Conservation (phyloP, 257 asterid genomes). For the Verbascum thapsus region DNA sequence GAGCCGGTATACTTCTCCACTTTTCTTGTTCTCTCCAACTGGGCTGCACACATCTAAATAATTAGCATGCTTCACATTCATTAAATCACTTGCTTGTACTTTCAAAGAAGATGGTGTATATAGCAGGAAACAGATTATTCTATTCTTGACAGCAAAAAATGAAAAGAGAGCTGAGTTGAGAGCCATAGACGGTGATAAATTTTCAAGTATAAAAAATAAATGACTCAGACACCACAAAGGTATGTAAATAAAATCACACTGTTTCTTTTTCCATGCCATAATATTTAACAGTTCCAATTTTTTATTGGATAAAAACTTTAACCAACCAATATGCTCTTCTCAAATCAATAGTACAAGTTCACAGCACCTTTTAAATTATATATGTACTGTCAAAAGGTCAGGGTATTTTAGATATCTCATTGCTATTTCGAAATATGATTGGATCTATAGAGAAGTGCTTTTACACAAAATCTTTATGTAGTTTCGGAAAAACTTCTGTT, state of each 20-base stretch:
- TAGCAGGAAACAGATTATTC: constrained; percentile 22
- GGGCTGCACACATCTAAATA: constrained; percentile 69
- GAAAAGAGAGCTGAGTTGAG: not conserved
- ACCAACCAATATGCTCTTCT: constrained; percentile 8
- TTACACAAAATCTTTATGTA: not conserved
- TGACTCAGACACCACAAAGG: not conserved
- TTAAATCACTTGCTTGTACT: constrained; percentile 14
- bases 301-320: not conserved
- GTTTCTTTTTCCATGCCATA: not conserved
- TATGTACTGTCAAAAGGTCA: not conserved
- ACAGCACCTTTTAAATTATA: constrained; percentile 16
- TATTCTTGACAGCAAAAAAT: constrained; percentile 8
- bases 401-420: constrained; percentile 12
- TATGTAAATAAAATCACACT: not conserved
- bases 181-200: constrained; percentile 7
- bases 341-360: not conserved
- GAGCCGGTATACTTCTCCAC: constrained; percentile 95
- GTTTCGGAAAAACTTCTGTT: not conserved
- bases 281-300: not conserved
- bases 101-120: constrained; percentile 25
- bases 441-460: constrained; percentile 4
- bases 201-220: not conserved
- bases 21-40: constrained; percentile 93
- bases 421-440: constrained; percentile 4
- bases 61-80: constrained; percentile 31